Base-by-base conservation (phyloP, 2,329 filamentous ascomycete species). In the Cercospora sp. region DNA sequence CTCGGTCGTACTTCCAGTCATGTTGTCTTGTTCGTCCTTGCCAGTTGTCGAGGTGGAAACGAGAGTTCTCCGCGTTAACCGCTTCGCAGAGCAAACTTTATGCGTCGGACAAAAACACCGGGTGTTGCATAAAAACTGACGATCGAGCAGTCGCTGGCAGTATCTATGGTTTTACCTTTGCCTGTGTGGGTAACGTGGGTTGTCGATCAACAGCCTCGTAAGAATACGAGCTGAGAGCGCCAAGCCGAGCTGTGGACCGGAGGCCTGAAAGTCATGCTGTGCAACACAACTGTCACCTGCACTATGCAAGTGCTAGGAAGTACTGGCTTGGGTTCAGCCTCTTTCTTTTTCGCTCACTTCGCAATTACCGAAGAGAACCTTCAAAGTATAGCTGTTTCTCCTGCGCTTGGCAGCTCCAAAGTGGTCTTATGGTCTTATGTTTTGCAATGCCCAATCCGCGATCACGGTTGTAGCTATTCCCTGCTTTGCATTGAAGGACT, bases 401-500 rank as follows among this genome's bases (percentile, higher is more conserved):
- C 18, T 30, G 37, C 26, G 13, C 58, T 51, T n/a, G 45, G 21
- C 55, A 61, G 40, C 51, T 18, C 65, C 26, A 16, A 18, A 18
- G 18, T 30, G 28, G 16, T 30, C 18, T 62, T n/a, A 49, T 18
- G 34, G 16, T 26, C 5, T n/a, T 24, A 73, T 60, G 60, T 73
- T 69, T 51, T 68, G 49, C 59, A 61, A 71, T 21, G 77, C 74
- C 75, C 78, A 87, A 9, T 73, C 78, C 68, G 79, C 79, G 0
- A 87, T 78, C 69, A 80, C 79, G 64, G 77, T 80, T 72, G 85
- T 77, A 1, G 76, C 60, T 28, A 89, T 84, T 0, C 81, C 82
- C 43, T 83, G 78, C 75, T 83, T 73, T 2, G 73, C 69, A 77
- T 90, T 90, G 70, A 87, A 81, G 7, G 87, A 89, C 69, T 74